Evolutionary conservation across 768 basidiomycete genomes (phyloP), one percentile per base, ranked within the genome.

Genomic region (Pleurotus tuoliensis): DNA sequence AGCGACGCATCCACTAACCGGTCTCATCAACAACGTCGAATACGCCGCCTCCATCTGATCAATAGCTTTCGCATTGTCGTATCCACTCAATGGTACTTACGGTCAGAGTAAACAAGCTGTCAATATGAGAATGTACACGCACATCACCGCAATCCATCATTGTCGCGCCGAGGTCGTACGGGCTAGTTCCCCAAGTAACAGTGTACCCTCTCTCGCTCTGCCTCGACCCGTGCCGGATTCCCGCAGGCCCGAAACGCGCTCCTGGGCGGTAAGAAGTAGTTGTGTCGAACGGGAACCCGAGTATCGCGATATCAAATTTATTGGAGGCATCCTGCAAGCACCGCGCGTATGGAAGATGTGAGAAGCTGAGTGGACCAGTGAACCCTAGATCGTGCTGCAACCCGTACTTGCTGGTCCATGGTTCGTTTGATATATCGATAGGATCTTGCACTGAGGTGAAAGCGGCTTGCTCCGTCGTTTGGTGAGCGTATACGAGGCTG

Each of bases 121-220:
- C 24, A 13, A 18, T 18, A 43, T 25, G 18, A 37, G 41, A 49
- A 22, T 11, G 15, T 18, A 41, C 12, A 63, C 71, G 34, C 60
- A 87, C 83, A 67, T 89, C 88, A 30, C 84, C 87, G 56, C 88
- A 89, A 62, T 88, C 88, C 46, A 88, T 62, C 61, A 86, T 67
- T 50, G 71, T 74, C 18, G 71, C 66, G 13, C 76, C 78, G 12
- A 66, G 69, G 24, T 69, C 70, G 54, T 79, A 82, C 4, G 84
- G 84, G 58, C 82, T 81, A 41, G 67, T 69, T 2, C 71, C 69
- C 82, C 84, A 86, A 13, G 78, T 71, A 37, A 83, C 61, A 3
- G 77, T 81, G 58, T 82, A 83, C 0, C 79, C 81, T n/a, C 72
- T 68, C 16, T 66, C 57, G 5, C 66, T 66, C 58, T 82, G 81